Evolutionary conservation across 2,329 filamentous ascomycete species (phyloP), one percentile per base, ranked within the genome.

Genomic region (Botrytis hyacinthi): DNA sequence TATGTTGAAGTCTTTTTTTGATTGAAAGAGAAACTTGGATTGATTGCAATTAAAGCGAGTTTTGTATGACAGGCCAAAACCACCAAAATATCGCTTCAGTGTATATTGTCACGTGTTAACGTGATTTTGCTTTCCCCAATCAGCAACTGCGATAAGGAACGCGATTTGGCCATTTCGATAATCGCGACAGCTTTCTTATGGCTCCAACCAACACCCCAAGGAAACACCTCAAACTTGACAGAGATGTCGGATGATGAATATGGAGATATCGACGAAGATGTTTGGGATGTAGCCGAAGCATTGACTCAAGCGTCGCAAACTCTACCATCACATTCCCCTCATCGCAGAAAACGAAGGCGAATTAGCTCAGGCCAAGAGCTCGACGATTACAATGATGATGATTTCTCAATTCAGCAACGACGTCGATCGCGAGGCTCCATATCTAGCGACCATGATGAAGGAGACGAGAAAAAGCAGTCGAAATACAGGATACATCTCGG

Each of bases 401-500:
- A 32, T 32, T 5, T 18, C 29, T 26, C 46, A 32, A n/a, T 22
- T 35, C 46, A 26, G 37, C 48, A 40, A 48, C 75, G 74, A 67
- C 72, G 74, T 57, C 74, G 57, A 63, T 77, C 74, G 70, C 74
- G 69, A 60, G 73, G 70, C 29, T 76, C 74, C 3, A 66, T 40
- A 57, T 69, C 57, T 71, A 69, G 59, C n/a, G 75, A 68, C 20
- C 74, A 77, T 29, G 77, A 76, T 48, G 78, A 76, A n/a, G 76
- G 76, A 12, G 73, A 63, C 22, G 65, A 70, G n/a, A 78, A 74
- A 32, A 79, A 77, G 70, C 79, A 80, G 73, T 78, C 76, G 63
- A 81, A 79, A 77, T 79, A 80, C 54, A 78, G 72, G 72, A 78
- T 81, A 60, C 78, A 79, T 71, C 73, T 79, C 54, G 76, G 74